These are phyloP conservation scores for Colletotrichum tabaci DNA, from an alignment of 2,329 filamentous ascomycete genomes.

Conservation along the genomic window DNA sequence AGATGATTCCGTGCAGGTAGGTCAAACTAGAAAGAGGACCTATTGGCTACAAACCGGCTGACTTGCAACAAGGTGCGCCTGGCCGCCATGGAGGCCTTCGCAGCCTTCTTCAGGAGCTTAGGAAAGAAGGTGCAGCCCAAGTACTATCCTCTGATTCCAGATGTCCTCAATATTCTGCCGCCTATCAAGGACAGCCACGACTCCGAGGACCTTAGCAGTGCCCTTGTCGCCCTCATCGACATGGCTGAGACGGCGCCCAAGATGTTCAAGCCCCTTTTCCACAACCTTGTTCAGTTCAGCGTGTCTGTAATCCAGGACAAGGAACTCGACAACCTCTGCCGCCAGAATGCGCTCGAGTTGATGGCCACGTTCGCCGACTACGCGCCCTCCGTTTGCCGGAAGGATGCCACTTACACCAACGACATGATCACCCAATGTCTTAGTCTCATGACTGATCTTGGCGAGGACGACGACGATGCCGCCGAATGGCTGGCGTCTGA, in stretches of 20 bases:
- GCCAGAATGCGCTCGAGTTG: conserved; percentile 95
- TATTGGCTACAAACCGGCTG: background rate
- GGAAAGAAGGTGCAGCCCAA: conserved; percentile 89
- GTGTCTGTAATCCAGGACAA: conserved; percentile 96
- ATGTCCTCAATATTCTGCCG: conserved; percentile 93
- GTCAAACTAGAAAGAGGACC: background rate
- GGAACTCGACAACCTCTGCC: conserved; percentile 88
- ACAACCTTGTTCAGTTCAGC: conserved; percentile 91
- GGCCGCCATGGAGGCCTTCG: conserved; percentile 96
- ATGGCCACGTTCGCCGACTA: conserved; percentile 99
- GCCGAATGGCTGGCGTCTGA: conserved; percentile 94
- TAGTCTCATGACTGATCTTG: conserved; percentile 98
- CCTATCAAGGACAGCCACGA: conserved; percentile 94
- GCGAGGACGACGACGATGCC: conserved; percentile 93
- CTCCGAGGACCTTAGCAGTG: conserved; percentile 91
- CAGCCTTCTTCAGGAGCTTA: conserved; percentile 93
- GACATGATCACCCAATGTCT: conserved; percentile 99
- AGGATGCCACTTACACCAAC: conserved; percentile 89
- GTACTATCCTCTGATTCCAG: conserved; percentile 88
- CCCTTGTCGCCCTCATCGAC: conserved; percentile 92
- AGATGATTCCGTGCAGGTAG: conserved; percentile 85
- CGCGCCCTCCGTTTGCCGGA: conserved; percentile 93
- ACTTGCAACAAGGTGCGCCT: conserved; percentile 78
- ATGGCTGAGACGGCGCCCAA: conserved; percentile 94
- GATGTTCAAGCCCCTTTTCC: conserved; percentile 98